A percentile compares a stretch with the other conserved stretches of the same genome.
Evolutionary conservation across 352 stramenopile genomes (phyloP).

Genomic region (Globisporangium uncinulatum): DNA sequence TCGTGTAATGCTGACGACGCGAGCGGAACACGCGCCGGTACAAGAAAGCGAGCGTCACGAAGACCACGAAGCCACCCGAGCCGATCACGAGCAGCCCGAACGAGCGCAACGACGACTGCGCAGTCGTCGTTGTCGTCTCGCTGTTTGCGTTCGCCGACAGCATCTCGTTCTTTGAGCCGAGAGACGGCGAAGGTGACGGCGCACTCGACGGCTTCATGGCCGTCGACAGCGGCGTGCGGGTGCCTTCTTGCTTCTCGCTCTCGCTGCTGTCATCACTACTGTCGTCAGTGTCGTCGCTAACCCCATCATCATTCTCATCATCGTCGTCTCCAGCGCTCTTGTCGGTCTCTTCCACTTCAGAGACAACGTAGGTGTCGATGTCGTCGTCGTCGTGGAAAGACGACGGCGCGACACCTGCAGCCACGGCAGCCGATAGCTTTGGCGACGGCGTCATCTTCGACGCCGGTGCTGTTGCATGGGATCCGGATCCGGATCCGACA

Average conservation of each 20-base stretch:
- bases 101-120: conserved; percentile 33
- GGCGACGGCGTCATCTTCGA: conserved; percentile 12
- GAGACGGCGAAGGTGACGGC: neutral
- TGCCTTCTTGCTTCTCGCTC: neutral
- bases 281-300: conserved; percentile 3
- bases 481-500: neutral
- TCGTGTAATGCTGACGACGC: conserved; percentile 58
- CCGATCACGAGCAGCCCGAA: conserved; percentile 65
- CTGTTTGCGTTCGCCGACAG: conserved; percentile 20
- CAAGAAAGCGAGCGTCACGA: conserved; percentile 50
- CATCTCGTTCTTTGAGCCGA: conserved; percentile 1
- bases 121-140: conserved; percentile 8
- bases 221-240: neutral
- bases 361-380: conserved; percentile 8
- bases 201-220: neutral
- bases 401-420: conserved; percentile 2
- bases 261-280: conserved; percentile 3
- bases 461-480: neutral
- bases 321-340: neutral
- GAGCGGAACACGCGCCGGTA: conserved; percentile 68
- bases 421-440: conserved; percentile 6
- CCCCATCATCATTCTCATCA: neutral
- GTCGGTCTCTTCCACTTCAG: neutral
- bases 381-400: conserved; percentile 5
- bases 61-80: conserved; percentile 55